Base-by-base conservation (phyloP, 169 alveolate genomes). In the Theileria orientalis region DNA sequence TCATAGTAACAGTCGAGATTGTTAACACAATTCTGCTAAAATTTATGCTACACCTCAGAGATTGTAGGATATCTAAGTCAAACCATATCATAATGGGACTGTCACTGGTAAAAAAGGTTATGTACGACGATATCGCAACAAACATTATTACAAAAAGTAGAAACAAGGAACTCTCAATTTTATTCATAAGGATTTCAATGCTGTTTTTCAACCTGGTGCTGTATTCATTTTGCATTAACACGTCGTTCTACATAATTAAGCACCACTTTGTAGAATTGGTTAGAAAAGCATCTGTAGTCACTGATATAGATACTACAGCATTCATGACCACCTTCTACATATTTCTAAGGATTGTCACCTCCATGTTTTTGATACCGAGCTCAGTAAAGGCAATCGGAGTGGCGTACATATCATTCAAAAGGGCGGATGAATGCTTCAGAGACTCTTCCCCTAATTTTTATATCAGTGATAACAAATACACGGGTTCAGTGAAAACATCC, bases 391-490 rank as follows among this genome's bases (percentile, higher is more conserved):
- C 37, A 13, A 7, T 69, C 27, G 49, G 60, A 1, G 67, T 27
- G 5, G 56, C 74, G 11, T 42, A 66, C 6, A 23, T 66, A 35
- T 69, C 86, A 3, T 14, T 25, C 21, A 46, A 66, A 23, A 59
- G 86, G 16, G 70, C 67, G 21, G 74, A 69, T 8, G 30, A 54
- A 30, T 78, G 23, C 40, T 2, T 78, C 2, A 60, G 23, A 16
- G 35, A 13, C 6, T 78, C 76, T 42, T 71, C 86, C 0, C 86
- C 86, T 9, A 78, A 78, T 52, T 78, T 41, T 46, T 78, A 78
- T 29, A 25, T 60, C 19, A 37, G 40, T 33, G 68, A 69, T 19
- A 42, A 35, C 23, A 56, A 19, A 30, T 14, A 2, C 23, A 54
- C 59, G 1, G 69, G 69, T 6, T 35, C 69, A 2, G 25, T 33